phyloP scores from a whole-genome alignment of 441 rosid species.

The Daphne laureola region DNA sequence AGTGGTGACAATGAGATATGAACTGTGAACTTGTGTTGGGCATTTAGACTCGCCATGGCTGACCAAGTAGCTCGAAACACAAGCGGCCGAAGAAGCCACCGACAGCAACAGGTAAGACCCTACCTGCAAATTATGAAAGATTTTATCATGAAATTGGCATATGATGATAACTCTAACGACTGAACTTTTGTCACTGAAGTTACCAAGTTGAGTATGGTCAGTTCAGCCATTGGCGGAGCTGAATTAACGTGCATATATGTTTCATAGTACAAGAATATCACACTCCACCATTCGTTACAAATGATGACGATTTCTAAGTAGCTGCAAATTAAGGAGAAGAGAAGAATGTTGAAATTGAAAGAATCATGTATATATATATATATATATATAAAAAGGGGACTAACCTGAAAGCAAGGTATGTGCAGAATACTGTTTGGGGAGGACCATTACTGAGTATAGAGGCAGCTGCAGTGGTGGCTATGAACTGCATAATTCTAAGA shows the following conservation, averaged over 20 bases:
- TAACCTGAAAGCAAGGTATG: conserved; percentile 67
- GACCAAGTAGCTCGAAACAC: conserved; percentile 43
- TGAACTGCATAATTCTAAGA: conserved; percentile 52
- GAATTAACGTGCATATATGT: too few species aligned
- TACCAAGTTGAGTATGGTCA: too few species aligned
- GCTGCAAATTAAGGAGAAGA: too few species aligned
- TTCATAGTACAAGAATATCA: too few species aligned
- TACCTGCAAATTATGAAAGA: conserved; percentile 25
- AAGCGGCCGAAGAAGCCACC: conserved; percentile 62
- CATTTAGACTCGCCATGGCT: conserved; percentile 24
- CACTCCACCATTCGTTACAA: background rate
- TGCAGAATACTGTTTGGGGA: conserved; percentile 45
- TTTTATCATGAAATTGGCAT: too few species aligned
- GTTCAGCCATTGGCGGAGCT: too few species aligned
- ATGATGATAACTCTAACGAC: too few species aligned
- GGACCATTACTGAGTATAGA: conserved; percentile 42
- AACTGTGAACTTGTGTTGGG: conserved; percentile 36
- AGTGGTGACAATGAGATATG: conserved; percentile 58
- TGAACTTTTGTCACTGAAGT: too few species aligned
- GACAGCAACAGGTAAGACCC: conserved; percentile 57
- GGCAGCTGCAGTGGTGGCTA: conserved; percentile 45
- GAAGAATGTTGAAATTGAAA: too few species aligned
- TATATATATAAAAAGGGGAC: background rate
- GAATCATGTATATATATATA: too few species aligned
- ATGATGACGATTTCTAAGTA: background rate